Conservation (phyloP, 768 basidiomycete genomes). For the Mycena latifolia region DNA sequence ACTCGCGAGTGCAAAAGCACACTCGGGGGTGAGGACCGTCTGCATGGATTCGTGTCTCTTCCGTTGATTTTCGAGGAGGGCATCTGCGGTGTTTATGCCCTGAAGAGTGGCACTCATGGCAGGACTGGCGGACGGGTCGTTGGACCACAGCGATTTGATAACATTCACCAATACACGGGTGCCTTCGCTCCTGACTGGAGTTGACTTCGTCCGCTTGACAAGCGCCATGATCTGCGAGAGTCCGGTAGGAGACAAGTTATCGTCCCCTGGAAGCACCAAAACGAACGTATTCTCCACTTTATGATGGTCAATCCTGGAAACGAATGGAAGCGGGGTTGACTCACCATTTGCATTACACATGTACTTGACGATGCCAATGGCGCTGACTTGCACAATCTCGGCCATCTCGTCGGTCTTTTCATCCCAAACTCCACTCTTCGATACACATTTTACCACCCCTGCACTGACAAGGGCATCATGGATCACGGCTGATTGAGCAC, state of each 20-base stretch:
- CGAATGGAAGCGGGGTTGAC: constrained; percentile 37
- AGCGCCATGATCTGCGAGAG: constrained; percentile 81
- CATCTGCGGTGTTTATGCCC: constrained; percentile 45
- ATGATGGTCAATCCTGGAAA: not conserved
- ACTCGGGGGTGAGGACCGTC: constrained; percentile 63
- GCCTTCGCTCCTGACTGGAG: constrained; percentile 90
- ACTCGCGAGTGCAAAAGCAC: constrained; percentile 72
- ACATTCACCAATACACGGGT: constrained; percentile 91
- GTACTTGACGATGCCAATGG: constrained; percentile 91
- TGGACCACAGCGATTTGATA: constrained; percentile 82
- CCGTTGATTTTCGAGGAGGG: constrained; percentile 55
- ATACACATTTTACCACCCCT: constrained; percentile 72
- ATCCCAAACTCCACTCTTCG: constrained; percentile 76
- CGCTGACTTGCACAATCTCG: constrained; percentile 88
- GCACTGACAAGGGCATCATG: constrained; percentile 70
- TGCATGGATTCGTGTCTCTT: constrained; percentile 67
- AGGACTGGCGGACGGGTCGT: constrained; percentile 49
- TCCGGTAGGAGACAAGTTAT: constrained; percentile 55
- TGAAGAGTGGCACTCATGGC: constrained; percentile 34
- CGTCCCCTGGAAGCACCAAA: constrained; percentile 62
- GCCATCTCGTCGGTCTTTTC: constrained; percentile 82
- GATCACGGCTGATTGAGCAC: constrained; percentile 68
- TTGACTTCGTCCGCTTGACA: constrained; percentile 81
- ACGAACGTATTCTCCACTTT: constrained; percentile 60
- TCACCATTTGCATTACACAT: constrained; percentile 83